phyloP scores from a whole-genome alignment of 805 yeast genomes.

The Alloascoidea africana region DNA sequence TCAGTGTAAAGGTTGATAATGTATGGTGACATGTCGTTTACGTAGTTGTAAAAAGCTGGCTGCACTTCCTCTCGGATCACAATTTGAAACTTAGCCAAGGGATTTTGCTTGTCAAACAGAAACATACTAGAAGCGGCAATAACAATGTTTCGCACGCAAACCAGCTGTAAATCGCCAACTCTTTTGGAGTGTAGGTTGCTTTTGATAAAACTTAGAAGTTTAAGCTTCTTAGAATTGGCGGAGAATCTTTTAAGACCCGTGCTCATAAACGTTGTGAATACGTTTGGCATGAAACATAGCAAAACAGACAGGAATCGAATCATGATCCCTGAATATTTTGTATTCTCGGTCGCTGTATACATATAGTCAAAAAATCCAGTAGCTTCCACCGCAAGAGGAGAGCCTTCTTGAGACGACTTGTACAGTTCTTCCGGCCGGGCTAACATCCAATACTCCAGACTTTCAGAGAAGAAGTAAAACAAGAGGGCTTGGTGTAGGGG shows the following conservation, averaged over 20 bases:
- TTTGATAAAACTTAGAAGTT: background rate
- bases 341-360: conserved; percentile 2
- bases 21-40: background rate
- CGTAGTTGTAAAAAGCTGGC: conserved; percentile 1
- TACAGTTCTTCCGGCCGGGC: conserved; percentile 29
- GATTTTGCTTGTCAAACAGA: background rate
- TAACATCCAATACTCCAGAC: conserved; percentile 33
- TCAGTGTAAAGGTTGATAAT: background rate
- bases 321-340: background rate
- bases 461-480: conserved; percentile 28
- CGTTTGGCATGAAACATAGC: background rate
- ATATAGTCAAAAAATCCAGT: conserved; percentile 8
- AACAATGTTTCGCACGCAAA: background rate
- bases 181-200: background rate
- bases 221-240: background rate
- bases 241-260: background rate
- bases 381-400: conserved; percentile 6
- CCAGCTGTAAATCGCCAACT: background rate
- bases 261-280: background rate
- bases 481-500: conserved; percentile 30
- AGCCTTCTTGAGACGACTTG: conserved; percentile 1
- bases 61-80: background rate
- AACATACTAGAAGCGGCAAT: background rate
- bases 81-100: background rate
- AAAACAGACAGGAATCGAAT: background rate